Evolutionary conservation across 208 protist genomes (phyloP).

Genomic region (Trypanosoma caninum): DNA sequence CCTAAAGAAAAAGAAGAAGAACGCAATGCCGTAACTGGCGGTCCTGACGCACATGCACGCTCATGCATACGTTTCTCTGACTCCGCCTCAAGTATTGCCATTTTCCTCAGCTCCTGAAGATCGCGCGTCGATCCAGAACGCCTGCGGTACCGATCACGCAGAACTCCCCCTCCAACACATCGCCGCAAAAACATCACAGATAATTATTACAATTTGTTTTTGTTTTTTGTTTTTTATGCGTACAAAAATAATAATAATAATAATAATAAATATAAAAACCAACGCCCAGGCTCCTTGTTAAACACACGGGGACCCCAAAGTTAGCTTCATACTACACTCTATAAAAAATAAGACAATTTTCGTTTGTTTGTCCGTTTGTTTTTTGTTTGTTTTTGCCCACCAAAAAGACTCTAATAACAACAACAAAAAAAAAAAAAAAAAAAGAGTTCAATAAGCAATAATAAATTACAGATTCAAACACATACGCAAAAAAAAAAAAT

Average conservation of each 20-base stretch:
- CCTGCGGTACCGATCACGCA: constrained; percentile 5
- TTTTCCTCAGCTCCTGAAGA: constrained; percentile 13
- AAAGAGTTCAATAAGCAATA: not conserved
- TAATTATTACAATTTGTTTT: no score
- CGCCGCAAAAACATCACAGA: constrained; percentile 13
- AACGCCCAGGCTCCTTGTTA: no score
- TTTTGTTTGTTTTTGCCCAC: not conserved
- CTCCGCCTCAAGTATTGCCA: constrained; percentile 23
- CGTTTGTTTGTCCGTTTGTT: not conserved
- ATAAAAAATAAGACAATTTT: no score
- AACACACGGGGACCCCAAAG: no score
- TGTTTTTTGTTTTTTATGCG: no score
- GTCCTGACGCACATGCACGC: constrained; percentile 29
- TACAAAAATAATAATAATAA: no score
- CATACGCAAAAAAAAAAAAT: not conserved
- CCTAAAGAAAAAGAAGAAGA: constrained; percentile 25
- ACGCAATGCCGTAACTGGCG: constrained; percentile 25
- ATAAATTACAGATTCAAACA: no score
- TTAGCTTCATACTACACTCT: no score
- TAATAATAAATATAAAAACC: no score
- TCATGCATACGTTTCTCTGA: constrained; percentile 9
- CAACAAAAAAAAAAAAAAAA: not conserved
- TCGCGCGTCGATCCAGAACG: not conserved
- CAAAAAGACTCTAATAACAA: no score
- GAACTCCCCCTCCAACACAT: constrained; percentile 9